Conservation (phyloP, 1,139 yeast species). For the Hanseniaspora uvarum region DNA sequence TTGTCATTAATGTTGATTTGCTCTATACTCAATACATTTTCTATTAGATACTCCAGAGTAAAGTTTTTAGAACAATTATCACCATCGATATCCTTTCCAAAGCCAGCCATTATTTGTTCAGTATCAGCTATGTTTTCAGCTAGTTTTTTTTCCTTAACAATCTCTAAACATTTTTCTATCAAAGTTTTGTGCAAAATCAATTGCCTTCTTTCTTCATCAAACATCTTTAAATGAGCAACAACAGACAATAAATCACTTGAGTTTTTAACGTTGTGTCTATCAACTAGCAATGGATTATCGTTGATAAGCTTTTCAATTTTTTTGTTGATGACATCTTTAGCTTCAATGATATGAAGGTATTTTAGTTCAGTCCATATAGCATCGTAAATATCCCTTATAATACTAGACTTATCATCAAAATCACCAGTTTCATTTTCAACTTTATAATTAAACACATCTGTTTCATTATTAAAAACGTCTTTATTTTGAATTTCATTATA, state of each 20-base stretch:
- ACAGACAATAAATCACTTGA: constrained; percentile 54
- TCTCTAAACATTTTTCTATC: constrained; percentile 48
- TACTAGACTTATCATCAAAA: constrained; percentile 39
- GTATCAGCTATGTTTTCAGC: constrained; percentile 53
- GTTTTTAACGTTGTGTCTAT: constrained; percentile 46
- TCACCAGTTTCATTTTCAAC: constrained; percentile 54
- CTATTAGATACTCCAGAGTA: constrained; percentile 50
- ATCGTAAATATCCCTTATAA: constrained; percentile 49
- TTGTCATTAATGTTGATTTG: constrained; percentile 52
- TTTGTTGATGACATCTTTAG: constrained; percentile 51
- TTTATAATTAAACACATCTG: constrained; percentile 46
- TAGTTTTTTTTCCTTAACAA: constrained; percentile 44
- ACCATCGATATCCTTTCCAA: constrained; percentile 66
- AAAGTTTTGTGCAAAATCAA: constrained; percentile 50
- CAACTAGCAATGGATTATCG: constrained; percentile 62
- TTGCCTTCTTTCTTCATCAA: constrained; percentile 55
- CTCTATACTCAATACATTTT: constrained; percentile 43
- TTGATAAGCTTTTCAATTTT: constrained; percentile 58
- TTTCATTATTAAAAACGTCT: constrained; percentile 27
- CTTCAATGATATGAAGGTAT: constrained; percentile 69
- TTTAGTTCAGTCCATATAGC: constrained; percentile 65
- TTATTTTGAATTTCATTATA: constrained; percentile 42
- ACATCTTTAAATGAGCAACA: constrained; percentile 58
- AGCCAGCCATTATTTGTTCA: constrained; percentile 67
- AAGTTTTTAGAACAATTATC: constrained; percentile 42